Evolutionary conservation across 2,329 filamentous ascomycete genomes (phyloP), one percentile per base, ranked within the genome.

Genomic region (Colletotrichum brevisporum): DNA sequence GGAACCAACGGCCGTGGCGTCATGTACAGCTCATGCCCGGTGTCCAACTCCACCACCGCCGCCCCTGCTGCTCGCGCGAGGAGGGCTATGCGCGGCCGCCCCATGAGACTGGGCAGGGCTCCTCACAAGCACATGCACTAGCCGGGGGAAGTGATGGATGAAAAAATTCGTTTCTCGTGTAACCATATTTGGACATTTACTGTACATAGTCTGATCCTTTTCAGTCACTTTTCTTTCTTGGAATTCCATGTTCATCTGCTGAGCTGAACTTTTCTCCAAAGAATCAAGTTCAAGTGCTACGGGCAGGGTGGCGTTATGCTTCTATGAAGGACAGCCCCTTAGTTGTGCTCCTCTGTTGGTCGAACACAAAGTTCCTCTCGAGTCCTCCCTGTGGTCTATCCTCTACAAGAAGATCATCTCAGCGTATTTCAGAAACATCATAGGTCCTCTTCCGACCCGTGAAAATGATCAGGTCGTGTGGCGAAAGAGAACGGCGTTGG

Each of bases 1-100:
- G 84, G 84, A 0, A 86, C 84, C 2, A 86, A 86, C 62, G 84
- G 84, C 0, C 80, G 84, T 1, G 84, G 84, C 15, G 83, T 84
- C 5, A 78, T 86, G 63, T 81, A 74, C 47, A 64, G 60, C 53
- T 64, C 60, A n/a, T 68, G 65, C 65, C 48, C 59, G 27, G 10
- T 55, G 13, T 39, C 53, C 39, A 64, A 54, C 21, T 64, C 47
- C 9, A 53, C 52, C 5, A 12, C 41, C 13, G 27, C 39, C 2
- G 18, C 58, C 5, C 45, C 52, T 47, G 47, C 52, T 27, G 31
- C 47, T 36, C 47, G 4, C 39, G 47, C 27, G 3, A 47, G 65
- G 5, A 31, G 60, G n/a, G 36, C 47, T 16, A 15, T 43, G 18
- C 54, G 39, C 21, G n/a, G 65, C 53, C 62, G 60, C 16, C 26